Evolutionary conservation across 805 yeast genomes (phyloP).

Genomic region (Zygosaccharomyces bisporus): DNA sequence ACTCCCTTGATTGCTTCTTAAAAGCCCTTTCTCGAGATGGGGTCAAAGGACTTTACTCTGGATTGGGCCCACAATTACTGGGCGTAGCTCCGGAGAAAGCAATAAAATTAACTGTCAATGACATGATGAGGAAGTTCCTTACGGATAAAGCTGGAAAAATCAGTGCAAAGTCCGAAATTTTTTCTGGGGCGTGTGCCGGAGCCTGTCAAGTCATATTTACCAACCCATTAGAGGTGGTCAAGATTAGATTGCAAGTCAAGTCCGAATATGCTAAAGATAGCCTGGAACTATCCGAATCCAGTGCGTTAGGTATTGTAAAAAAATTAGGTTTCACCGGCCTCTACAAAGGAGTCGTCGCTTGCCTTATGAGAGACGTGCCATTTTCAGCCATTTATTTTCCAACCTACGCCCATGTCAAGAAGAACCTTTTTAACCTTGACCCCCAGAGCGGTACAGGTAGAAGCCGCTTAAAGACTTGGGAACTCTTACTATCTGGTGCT

Average conservation of each 20-base stretch:
- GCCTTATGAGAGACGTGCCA: constrained; percentile 91
- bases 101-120: constrained; percentile 91
- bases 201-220: constrained; percentile 95
- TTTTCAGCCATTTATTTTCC: constrained; percentile 97
- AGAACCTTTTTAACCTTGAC: constrained; percentile 75
- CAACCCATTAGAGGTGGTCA: constrained; percentile 93
- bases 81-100: constrained; percentile 99
- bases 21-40: constrained; percentile 80
- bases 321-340: constrained; percentile 80
- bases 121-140: constrained; percentile 71
- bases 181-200: constrained; percentile 94
- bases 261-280: constrained; percentile 57
- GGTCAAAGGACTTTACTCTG: constrained; percentile 80
- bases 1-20: constrained; percentile 79
- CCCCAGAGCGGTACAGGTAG: constrained; percentile 59
- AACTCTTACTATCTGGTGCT: constrained; percentile 83
- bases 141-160: constrained; percentile 49
- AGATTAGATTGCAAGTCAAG: constrained; percentile 90
- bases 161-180: constrained; percentile 59
- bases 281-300: constrained; percentile 35
- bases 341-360: constrained; percentile 88
- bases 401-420: constrained; percentile 88
- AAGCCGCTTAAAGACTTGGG: constrained; percentile 70
- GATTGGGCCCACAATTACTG: constrained; percentile 86
- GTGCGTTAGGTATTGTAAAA: constrained; percentile 59